Conservation (phyloP, 192 early-diverging fungal species). For the Coemansia sp. region DNA sequence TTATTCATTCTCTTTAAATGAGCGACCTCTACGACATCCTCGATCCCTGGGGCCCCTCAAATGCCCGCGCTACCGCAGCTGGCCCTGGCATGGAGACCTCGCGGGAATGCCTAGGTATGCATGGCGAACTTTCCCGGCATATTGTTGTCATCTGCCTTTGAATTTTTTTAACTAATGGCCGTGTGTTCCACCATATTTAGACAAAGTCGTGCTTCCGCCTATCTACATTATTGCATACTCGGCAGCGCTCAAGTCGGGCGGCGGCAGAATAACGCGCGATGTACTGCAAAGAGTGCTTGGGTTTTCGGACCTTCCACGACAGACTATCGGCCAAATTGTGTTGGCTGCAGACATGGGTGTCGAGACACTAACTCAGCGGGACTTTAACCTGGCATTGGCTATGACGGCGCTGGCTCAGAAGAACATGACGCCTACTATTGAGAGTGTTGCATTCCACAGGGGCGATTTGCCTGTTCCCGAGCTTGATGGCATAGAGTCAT, state of each 20-base stretch:
- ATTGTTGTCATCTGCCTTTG: background rate
- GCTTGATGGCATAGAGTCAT: constrained; percentile 59
- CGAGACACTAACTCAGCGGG: constrained; percentile 49
- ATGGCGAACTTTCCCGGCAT: background rate
- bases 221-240: constrained; percentile 44
- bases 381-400: constrained; percentile 71
- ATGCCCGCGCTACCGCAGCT: background rate
- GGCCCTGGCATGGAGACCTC: constrained; percentile 14
- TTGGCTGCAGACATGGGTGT: constrained; percentile 38
- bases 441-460: constrained; percentile 62
- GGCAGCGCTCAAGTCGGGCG: constrained; percentile 35
- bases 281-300: constrained; percentile 30
- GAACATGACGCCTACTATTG: constrained; percentile 73
- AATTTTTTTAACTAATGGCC: background rate
- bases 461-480: constrained; percentile 64
- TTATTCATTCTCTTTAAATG: constrained; percentile 19
- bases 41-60: constrained; percentile 48
- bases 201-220: constrained; percentile 43
- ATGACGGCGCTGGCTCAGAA: constrained; percentile 73
- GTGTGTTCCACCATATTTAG: constrained; percentile 9
- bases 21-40: constrained; percentile 56
- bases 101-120: constrained; percentile 44
- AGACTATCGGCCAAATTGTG: constrained; percentile 35
- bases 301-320: constrained; percentile 39
- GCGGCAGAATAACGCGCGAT: constrained; percentile 45